A percentile compares a stretch with the other conserved stretches of the same genome.
phyloP scores from a whole-genome alignment of 2,329 filamentous ascomycete genomes.

The Claviceps maximensis region DNA sequence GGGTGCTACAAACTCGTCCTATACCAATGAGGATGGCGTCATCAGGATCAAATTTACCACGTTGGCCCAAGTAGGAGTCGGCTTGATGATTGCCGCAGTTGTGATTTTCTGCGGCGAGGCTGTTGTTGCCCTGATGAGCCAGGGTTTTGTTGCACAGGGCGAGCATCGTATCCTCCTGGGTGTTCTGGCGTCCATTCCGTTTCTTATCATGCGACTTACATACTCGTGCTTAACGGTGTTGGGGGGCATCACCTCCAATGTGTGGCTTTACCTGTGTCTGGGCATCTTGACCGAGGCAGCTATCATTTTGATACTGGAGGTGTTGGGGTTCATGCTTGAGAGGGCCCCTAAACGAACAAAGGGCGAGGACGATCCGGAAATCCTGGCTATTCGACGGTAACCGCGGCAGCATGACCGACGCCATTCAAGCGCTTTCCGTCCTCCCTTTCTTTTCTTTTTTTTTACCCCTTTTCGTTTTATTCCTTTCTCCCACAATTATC shows the following conservation, averaged over 20 bases:
- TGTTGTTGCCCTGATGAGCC: conserved; percentile 26
- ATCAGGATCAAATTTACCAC: conserved; percentile 15
- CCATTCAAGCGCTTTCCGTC: background rate
- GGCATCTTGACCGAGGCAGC: conserved; percentile 22
- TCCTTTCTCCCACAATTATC: background rate
- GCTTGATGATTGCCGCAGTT: conserved; percentile 22
- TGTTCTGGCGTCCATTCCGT: conserved; percentile 20
- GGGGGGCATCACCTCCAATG: conserved; percentile 12
- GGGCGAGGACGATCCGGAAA: background rate
- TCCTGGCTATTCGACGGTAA: background rate
- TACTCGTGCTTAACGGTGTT: conserved; percentile 19
- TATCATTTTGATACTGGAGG: conserved; percentile 13
- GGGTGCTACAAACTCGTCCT: background rate
- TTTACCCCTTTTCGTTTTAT: too few species aligned
- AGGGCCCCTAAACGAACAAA: background rate
- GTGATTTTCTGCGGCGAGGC: conserved; percentile 28
- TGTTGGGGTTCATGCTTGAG: background rate
- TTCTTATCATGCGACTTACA: conserved; percentile 19
- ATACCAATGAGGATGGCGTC: conserved; percentile 10
- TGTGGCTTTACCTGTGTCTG: conserved; percentile 20
- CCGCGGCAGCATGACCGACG: background rate
- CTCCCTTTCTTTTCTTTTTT: too few species aligned
- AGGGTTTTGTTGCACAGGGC: conserved; percentile 28
- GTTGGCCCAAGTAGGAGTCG: conserved; percentile 10
- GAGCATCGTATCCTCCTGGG: conserved; percentile 40